Conservation (phyloP, 1,284 basidiomycete species). For the Somion occarium region DNA sequence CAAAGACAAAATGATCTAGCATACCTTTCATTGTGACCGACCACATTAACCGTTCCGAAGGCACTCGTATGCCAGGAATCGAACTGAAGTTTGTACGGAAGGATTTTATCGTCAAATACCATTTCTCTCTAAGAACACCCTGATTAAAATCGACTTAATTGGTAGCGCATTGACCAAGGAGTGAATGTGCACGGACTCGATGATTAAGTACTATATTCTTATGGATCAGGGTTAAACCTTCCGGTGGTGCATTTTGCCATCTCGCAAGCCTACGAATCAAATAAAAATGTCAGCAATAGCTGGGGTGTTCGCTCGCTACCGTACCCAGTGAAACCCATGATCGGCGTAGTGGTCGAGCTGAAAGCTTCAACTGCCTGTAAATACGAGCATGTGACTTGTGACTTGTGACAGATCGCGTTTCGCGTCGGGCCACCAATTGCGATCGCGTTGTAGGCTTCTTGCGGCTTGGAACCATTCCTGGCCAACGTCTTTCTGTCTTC, state of each 20-base stretch:
- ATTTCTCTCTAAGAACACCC: constrained; percentile 56
- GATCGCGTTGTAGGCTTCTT: not conserved
- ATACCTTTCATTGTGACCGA: constrained; percentile 62
- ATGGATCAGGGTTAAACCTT: constrained; percentile 59
- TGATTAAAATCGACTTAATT: constrained; percentile 23
- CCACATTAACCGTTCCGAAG: constrained; percentile 65
- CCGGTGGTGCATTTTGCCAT: constrained; percentile 74
- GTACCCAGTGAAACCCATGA: constrained; percentile 19
- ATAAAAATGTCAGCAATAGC: no score
- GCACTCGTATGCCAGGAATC: constrained; percentile 43
- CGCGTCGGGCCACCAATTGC: no score
- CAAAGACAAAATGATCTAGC: not conserved
- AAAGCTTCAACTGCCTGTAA: no score
- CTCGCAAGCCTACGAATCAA: constrained; percentile 52
- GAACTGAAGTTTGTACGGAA: constrained; percentile 64
- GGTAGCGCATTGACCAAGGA: not conserved
- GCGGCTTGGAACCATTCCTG: not conserved
- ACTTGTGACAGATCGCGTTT: constrained; percentile 7
- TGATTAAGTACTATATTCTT: constrained; percentile 69
- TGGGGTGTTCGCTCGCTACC: no score
- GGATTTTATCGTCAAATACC: constrained; percentile 64
- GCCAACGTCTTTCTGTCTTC: not conserved
- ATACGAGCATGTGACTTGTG: not conserved
- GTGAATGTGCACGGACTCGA: constrained; percentile 40
- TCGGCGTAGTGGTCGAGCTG: no score